These are phyloP conservation scores for Penicillium psychrofluorescens DNA, from an alignment of 495 filamentous ascomycete species.

Conservation along the genomic window DNA sequence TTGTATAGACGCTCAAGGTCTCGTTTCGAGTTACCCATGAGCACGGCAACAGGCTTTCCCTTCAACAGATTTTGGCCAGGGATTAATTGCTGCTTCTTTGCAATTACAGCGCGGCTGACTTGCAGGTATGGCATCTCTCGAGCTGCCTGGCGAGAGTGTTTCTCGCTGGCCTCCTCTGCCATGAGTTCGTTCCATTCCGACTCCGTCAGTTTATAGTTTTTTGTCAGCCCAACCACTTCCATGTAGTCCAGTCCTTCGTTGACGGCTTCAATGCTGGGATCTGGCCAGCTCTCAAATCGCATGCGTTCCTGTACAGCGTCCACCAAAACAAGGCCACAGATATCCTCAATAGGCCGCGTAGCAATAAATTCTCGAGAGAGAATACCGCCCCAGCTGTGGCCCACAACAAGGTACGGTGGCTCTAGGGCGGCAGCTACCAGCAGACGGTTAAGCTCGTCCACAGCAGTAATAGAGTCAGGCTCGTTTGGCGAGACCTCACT, in stretches of 20 bases:
- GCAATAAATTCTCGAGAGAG: conserved; percentile 3
- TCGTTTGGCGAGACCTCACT: not conserved
- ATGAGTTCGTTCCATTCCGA: conserved; percentile 1
- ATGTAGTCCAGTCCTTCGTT: conserved; percentile 1
- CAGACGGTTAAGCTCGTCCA: conserved; percentile 2
- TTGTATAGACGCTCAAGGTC: conserved; percentile 1
- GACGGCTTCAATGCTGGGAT: conserved; percentile 2
- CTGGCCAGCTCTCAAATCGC: conserved; percentile 3
- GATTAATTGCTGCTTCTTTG: not conserved
- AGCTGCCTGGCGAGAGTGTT: conserved; percentile 1
- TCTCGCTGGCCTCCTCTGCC: not conserved
- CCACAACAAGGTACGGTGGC: conserved; percentile 4
- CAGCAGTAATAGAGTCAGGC: conserved; percentile 3
- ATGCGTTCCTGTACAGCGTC: conserved; percentile 4
- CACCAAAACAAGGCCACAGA: conserved; percentile 1
- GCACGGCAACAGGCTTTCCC: conserved; percentile 1
- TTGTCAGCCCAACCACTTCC: conserved; percentile 1
- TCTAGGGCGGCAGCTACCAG: not conserved
- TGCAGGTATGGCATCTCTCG: conserved; percentile 3
- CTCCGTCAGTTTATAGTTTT: not conserved
- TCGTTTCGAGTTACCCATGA: not conserved
- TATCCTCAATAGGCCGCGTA: not conserved
- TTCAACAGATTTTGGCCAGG: not conserved
- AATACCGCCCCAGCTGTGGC: conserved; percentile 4
- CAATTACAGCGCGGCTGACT: not conserved